phyloP scores from a whole-genome alignment of 2,329 filamentous ascomycete genomes.

The Xylariaceae sp. region DNA sequence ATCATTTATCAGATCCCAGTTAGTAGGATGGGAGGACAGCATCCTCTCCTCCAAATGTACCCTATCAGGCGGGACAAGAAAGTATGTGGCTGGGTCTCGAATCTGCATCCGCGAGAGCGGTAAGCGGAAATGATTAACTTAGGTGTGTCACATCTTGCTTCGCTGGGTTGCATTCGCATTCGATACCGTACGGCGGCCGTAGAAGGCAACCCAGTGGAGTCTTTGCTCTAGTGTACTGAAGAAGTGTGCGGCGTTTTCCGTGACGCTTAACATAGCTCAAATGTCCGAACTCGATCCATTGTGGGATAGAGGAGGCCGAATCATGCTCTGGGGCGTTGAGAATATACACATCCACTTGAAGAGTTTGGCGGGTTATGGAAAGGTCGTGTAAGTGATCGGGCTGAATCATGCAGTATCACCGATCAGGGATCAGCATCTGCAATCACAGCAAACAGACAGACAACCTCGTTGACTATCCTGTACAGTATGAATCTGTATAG shows the following conservation, averaged over 20 bases:
- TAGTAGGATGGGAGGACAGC: too few relatives aligned
- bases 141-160: constrained; percentile 11
- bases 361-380: neutral
- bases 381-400: constrained; percentile 6
- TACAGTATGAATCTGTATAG: neutral
- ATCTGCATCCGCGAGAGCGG: neutral
- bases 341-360: too few relatives aligned
- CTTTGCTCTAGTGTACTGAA: too few relatives aligned
- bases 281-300: too few relatives aligned
- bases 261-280: too few relatives aligned
- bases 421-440: constrained; percentile 10
- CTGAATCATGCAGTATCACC: constrained; percentile 15
- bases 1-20: constrained; percentile 23
- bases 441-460: neutral
- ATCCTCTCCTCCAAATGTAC: neutral
- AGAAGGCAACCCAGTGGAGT: neutral
- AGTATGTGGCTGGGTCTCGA: constrained; percentile 9
- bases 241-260: too few relatives aligned
- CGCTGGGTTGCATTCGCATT: neutral
- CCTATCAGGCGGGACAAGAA: neutral
- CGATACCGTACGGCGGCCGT: too few relatives aligned
- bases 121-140: neutral
- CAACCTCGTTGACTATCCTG: neutral
- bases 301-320: too few relatives aligned
- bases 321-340: too few relatives aligned